Base-by-base conservation (phyloP, 352 stramenopile genomes). In the Phytophthora sojae region DNA sequence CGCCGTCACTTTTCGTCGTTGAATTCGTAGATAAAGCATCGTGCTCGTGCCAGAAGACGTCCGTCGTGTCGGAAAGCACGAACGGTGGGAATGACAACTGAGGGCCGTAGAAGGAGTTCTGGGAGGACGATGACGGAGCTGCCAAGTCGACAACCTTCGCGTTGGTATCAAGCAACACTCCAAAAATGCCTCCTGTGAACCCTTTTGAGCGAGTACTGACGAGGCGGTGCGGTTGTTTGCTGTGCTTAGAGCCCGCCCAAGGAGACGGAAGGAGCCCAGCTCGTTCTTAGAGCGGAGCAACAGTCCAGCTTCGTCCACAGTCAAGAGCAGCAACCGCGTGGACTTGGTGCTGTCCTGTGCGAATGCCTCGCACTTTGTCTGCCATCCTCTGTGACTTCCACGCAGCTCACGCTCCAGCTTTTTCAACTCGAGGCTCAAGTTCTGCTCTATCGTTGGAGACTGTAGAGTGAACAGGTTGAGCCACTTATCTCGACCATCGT, bases 41-140 rank as follows among this genome's bases (percentile, higher is more conserved):
- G 45, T 23, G 14, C 4, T 29, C 14, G 8, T 25, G n/a, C 45
- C 45, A 52, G 19, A 23, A 19, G 8, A 52, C 45, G n/a, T 39
- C 32, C 53, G 37, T 59, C 29, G 29, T 59, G 53, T 52, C 14
- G 19, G 45, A 15, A 25, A 52, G n/a, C 15, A 52, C 45, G 19
- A 52, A 52, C 3, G 45, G 45, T 11, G 45, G n/a, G n/a, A 52
- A 52, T 19, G 19, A 30, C 45, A 23, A 23, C 8, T 15, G 45
- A 26, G 4, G 45, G 11, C 11, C 11, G 12, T 47, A 52, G 45
- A 11, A 25, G n/a, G 9, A 12, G 19, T 52, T 52, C n/a, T 17
- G 45, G 6, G 17, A 21, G 3, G 45, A 52, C 19, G 15, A 11
- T 25, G 11, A 15, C 7, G 45, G 14, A 23, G n/a, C n/a, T 52